Percentiles rank a stretch among this genome's conserved stretches.
Evolutionary conservation across 805 yeast species (phyloP).

Genomic region (Helenozyma baotianmanensis): DNA sequence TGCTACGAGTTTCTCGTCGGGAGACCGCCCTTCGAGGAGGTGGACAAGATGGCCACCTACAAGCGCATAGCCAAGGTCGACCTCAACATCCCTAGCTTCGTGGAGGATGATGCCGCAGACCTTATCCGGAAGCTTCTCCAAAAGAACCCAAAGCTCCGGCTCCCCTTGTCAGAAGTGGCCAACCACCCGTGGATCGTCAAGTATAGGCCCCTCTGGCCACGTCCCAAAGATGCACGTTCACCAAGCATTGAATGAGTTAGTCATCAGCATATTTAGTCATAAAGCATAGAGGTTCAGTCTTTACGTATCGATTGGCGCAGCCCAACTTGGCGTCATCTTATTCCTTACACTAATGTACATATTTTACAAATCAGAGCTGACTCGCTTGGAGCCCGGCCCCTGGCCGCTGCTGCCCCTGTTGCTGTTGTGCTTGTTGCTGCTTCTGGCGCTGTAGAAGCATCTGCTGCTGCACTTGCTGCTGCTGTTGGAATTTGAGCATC

Average conservation of each 20-base stretch:
- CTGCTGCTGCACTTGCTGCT: conserved; percentile 33
- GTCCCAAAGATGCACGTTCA: neutral
- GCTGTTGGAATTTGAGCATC: conserved; percentile 34
- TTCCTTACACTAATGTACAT: too few relatives aligned
- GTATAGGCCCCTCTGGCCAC: conserved; percentile 60
- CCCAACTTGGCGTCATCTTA: too few relatives aligned
- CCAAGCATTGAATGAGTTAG: neutral
- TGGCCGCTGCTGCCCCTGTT: conserved; percentile 61
- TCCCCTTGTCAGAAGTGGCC: conserved; percentile 55
- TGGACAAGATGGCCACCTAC: conserved; percentile 71
- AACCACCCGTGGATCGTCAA: conserved; percentile 81
- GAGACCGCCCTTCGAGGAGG: conserved; percentile 87
- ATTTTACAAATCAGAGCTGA: too few relatives aligned
- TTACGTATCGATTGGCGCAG: too few relatives aligned
- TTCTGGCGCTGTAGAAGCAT: conserved; percentile 60
- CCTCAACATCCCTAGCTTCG: conserved; percentile 62
- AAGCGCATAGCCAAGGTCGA: conserved; percentile 76
- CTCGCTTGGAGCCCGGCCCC: too few relatives aligned
- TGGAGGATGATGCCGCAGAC: conserved; percentile 73
- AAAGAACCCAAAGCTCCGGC: conserved; percentile 65
- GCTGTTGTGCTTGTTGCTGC: conserved; percentile 72
- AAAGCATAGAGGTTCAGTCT: too few relatives aligned
- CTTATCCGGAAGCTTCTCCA: conserved; percentile 60
- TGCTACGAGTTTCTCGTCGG: conserved; percentile 86
- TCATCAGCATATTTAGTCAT: neutral